These are phyloP conservation scores for Kernera saxatilis DNA, from an alignment of 345 rosid species.

Conservation along the genomic window DNA sequence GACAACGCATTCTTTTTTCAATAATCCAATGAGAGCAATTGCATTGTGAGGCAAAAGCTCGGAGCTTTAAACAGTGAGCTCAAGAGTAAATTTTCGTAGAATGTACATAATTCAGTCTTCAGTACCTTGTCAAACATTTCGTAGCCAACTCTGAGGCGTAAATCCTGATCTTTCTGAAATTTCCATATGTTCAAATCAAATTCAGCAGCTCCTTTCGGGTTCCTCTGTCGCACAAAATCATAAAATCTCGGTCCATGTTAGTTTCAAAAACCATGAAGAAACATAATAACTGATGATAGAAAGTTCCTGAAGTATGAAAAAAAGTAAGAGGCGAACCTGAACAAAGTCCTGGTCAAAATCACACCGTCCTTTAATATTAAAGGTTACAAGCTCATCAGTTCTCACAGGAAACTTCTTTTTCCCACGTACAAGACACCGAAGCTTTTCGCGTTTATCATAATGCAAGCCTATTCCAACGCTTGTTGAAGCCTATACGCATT, in stretches of 20 bases:
- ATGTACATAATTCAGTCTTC: not conserved
- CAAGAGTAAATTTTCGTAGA: not conserved
- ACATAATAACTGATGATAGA: not conserved
- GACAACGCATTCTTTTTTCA: not conserved
- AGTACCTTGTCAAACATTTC: constrained; percentile 70
- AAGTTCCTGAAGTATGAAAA: not conserved
- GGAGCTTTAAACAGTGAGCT: not conserved
- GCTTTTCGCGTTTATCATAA: constrained; percentile 55
- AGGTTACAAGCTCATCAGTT: constrained; percentile 44
- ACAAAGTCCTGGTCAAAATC: constrained; percentile 61
- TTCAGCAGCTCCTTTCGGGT: constrained; percentile 70
- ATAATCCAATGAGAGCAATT: not conserved
- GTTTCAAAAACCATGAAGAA: not conserved
- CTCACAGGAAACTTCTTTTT: constrained; percentile 66
- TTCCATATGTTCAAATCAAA: constrained; percentile 63
- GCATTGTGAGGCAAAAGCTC: not conserved
- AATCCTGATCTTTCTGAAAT: constrained; percentile 77
- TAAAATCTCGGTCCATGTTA: not conserved
- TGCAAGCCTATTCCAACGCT: constrained; percentile 69
- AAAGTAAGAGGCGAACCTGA: constrained; percentile 38
- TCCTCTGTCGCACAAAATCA: constrained; percentile 47
- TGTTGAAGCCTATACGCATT: constrained; percentile 37
- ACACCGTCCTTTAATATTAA: constrained; percentile 67
- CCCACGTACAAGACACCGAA: constrained; percentile 51
- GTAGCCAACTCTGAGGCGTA: constrained; percentile 73